Evolutionary conservation across 2,329 filamentous ascomycete genomes (phyloP).

Genomic region (Rosellinia necatrix): DNA sequence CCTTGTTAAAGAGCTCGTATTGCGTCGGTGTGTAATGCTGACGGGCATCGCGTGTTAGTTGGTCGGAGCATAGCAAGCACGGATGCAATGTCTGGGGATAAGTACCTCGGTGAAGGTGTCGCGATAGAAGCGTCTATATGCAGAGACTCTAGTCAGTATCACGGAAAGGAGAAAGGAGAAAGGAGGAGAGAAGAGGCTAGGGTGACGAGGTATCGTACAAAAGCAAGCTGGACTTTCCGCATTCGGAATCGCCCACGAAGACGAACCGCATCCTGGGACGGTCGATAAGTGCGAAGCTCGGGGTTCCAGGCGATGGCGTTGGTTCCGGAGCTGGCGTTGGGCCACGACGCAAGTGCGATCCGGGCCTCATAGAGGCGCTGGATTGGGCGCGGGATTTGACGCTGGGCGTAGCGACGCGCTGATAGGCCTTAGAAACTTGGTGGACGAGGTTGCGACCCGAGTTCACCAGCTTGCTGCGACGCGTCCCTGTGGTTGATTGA

Average conservation of each 20-base stretch:
- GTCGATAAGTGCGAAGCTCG: slow-evolving; percentile 20
- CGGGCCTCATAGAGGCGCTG: neutral
- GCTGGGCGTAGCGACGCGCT: slow-evolving; percentile 22
- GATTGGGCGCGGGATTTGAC: too few relatives aligned
- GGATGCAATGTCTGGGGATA: neutral
- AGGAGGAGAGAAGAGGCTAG: neutral
- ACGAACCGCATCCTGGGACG: slow-evolving; percentile 38
- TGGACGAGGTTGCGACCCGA: slow-evolving; percentile 27
- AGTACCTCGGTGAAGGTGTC: slow-evolving; percentile 33
- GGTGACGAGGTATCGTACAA: slow-evolving; percentile 32
- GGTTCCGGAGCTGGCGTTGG: slow-evolving; percentile 16
- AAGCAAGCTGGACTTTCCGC: slow-evolving; percentile 40
- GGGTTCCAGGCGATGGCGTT: slow-evolving; percentile 25
- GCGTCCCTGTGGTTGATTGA: slow-evolving; percentile 16
- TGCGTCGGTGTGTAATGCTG: slow-evolving; percentile 33
- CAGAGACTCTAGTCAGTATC: slow-evolving; percentile 2
- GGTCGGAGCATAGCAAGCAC: neutral
- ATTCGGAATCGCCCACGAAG: slow-evolving; percentile 38
- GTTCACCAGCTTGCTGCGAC: slow-evolving; percentile 19
- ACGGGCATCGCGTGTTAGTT: slow-evolving; percentile 1
- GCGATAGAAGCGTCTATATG: slow-evolving; percentile 37
- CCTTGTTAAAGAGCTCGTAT: slow-evolving; percentile 39
- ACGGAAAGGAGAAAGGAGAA: neutral
- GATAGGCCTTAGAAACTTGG: slow-evolving; percentile 30
- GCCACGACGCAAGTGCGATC: neutral